Evolutionary conservation across 805 yeast genomes (phyloP).

Genomic region (Candida koratica): DNA sequence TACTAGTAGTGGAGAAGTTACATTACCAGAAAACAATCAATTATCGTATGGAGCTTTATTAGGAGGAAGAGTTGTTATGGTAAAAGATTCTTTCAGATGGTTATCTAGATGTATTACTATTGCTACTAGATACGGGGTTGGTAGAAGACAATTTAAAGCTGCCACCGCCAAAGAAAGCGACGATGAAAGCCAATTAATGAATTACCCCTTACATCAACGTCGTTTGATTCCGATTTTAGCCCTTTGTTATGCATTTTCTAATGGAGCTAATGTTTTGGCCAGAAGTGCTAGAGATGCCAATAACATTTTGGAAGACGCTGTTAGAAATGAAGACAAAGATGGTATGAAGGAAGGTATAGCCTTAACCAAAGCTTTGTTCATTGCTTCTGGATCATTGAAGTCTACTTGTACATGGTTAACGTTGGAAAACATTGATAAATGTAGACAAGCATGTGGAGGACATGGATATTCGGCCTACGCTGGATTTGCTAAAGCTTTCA

Average conservation of each 20-base stretch:
- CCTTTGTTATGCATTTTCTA: conserved; percentile 35
- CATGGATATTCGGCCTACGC: conserved; percentile 44
- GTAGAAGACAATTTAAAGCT: conserved; percentile 42
- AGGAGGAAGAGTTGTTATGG: conserved; percentile 45
- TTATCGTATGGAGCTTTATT: conserved; percentile 42
- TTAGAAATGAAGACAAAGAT: conserved; percentile 29
- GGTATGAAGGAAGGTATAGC: conserved; percentile 33
- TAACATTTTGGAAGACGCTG: conserved; percentile 36
- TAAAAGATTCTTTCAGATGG: conserved; percentile 41
- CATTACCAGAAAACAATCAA: conserved; percentile 42
- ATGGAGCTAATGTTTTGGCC: conserved; percentile 40
- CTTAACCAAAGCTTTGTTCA: conserved; percentile 40
- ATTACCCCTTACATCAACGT: conserved; percentile 44
- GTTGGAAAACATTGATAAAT: conserved; percentile 38
- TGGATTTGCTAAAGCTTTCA: conserved; percentile 43
- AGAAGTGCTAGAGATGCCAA: conserved; percentile 30
- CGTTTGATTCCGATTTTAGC: conserved; percentile 44
- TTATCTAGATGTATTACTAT: conserved; percentile 40
- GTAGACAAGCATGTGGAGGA: conserved; percentile 47
- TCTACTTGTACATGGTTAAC: conserved; percentile 45
- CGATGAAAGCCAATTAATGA: conserved; percentile 37
- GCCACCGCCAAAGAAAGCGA: conserved; percentile 28
- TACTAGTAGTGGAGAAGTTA: conserved; percentile 34
- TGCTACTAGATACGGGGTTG: conserved; percentile 43
- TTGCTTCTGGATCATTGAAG: conserved; percentile 44